Base-by-base conservation (phyloP, 2,329 filamentous ascomycete species). In the Polychaeton citri region DNA sequence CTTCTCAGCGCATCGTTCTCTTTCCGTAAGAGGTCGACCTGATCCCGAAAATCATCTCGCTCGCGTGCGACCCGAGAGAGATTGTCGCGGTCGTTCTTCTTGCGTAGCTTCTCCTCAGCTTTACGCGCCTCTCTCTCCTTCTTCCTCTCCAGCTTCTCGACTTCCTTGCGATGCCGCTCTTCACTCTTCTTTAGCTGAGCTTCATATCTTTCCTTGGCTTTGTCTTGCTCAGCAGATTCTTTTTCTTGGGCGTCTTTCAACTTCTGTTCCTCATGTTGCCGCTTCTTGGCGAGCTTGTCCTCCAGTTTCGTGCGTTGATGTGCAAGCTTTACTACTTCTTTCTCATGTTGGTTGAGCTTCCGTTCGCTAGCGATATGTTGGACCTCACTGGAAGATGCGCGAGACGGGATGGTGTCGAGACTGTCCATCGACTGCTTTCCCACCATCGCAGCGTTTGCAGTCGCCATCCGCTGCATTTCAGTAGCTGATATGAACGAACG, bases 171-270 rank as follows among this genome's bases (percentile, higher is more conserved):
- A 33, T 73, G 72, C 59, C 74, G 75, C 43, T 74, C 69, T 43
- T 82, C 73, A 2, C 81, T 59, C 55, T 77, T 79, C 42, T 62
- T 62, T 32, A 81, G 61, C 49, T 84, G 78, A 9, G 68, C 68
- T 43, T 70, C 68, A 46, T 78, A 76, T 45, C 76, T 79, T 32
- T 76, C 76, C 45, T 79, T 72, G 35, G 78, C 72, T 51, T 79
- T 81, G 30, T 72, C 70, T 36, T 64, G 58, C 18, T 54, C 53
- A 19, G 54, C 57, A 8, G 54, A 48, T 24, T 59, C 62, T 37
- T 62, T 61, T 6, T 52, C 49, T 21, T 47, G 38, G 7, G 45
- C 38, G 13, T 59, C 53, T 41, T 60, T 54, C 19, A 64, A 55
- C 34, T 62, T 63, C 34, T 53, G 53, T 39, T 64, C 64, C 21